phyloP scores from a whole-genome alignment of 352 stramenopile genomes.

The Phytophthora capsici region DNA sequence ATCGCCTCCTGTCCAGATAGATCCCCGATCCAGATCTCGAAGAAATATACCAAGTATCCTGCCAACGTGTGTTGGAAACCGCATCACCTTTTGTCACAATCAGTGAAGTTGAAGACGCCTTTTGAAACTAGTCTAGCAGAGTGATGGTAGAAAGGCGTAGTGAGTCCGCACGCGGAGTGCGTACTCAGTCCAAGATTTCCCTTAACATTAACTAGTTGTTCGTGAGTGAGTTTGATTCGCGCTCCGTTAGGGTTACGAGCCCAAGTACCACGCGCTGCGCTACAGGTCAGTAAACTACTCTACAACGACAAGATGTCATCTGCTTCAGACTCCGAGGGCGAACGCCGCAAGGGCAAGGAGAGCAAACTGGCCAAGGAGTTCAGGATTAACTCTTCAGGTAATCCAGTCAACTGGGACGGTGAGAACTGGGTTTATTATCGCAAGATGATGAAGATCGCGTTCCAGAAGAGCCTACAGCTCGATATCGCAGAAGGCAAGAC shows the following conservation, averaged over 20 bases:
- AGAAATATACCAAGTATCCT: too few relatives aligned
- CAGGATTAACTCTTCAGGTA: constrained; percentile 4
- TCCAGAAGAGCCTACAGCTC: constrained; percentile 3
- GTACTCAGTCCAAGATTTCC: too few relatives aligned
- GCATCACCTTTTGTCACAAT: too few relatives aligned
- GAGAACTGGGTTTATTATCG: constrained; percentile 26
- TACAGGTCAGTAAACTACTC: constrained; percentile 2
- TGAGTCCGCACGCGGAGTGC: too few relatives aligned
- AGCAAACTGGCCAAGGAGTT: constrained; percentile 9
- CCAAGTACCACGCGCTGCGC: background rate
- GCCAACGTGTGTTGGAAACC: too few relatives aligned
- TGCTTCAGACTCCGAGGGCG: constrained; percentile 7
- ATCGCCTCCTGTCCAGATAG: too few relatives aligned
- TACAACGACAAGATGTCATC: constrained; percentile 18
- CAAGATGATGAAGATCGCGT: constrained; percentile 5
- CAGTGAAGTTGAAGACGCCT: too few relatives aligned
- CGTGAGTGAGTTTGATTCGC: background rate
- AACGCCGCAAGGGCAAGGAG: constrained; percentile 6
- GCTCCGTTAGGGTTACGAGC: background rate
- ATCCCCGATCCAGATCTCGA: too few relatives aligned
- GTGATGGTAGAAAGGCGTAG: too few relatives aligned
- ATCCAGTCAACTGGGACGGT: constrained; percentile 10
- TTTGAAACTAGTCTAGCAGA: too few relatives aligned
- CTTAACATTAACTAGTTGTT: too few relatives aligned
- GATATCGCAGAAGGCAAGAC: constrained; percentile 2